Base-by-base conservation (phyloP, 345 rosid species). In the Corchorus capsularis region DNA sequence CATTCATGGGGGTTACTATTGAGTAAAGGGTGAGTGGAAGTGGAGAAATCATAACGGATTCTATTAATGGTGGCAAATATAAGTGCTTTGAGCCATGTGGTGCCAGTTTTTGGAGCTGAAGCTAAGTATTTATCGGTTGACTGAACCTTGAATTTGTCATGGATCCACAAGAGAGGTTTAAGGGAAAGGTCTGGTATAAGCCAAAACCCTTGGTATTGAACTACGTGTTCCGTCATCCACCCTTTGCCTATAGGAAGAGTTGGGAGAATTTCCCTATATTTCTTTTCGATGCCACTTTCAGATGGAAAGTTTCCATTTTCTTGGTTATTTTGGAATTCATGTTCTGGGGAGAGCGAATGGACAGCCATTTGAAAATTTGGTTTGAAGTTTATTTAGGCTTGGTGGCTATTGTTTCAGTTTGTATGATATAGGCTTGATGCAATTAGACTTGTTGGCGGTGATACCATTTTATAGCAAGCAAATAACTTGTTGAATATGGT, bases 141-240 rank as follows among this genome's bases (percentile, higher is more conserved):
- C 7, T 12, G 63, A 0, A 83, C 64, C 34, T 77, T 20, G 19
- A 80, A 83, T 7, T 37, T 34, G 56, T 75, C 74, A 34, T 86
- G 89, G 37, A 83, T 85, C 11, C 85, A 75, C n/a, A 85, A 27
- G 4, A 83, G 76, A 20, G 90, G 81, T 80, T 87, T 87, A 46
- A 94, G 85, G 69, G 85, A 86, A 4, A 32, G 1, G 5, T 78
- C 81, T 34, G 91, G 74, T 32, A 82, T 89, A 81, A 90, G 87
- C 98, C 98, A 94, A 72, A 84, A 89, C 0, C 89, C 93, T 75
- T 89, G 92, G 74, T 82, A 89, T 15, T 82, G 57, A 47, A 87
- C 87, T 68, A 91, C 81, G 80, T 80, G 78, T 27, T 81, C 81
- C 41, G 96, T 86, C 79, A 93, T 79, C 96, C 96, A 94, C 2